Conservation (phyloP, 164 flowering plant species). For the grape (Vitis vinifera) region ASM3070453v1 NC_081808.1:697001-697500, state of each 20-base stretch:
- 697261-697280: conserved; percentile 55
- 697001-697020: too few relatives aligned
- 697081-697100: too few relatives aligned
- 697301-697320: conserved; percentile 50
- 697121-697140: too few relatives aligned
- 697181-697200: conserved; percentile 30
- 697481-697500: conserved; percentile 15
- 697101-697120: too few relatives aligned
- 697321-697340: conserved; percentile 26
- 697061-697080: too few relatives aligned
- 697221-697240: conserved; percentile 14
- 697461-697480: conserved; percentile 35
- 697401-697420: conserved; percentile 26
- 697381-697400: conserved; percentile 24
- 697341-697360: too few relatives aligned
- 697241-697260: conserved; percentile 38
- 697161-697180: background rate
- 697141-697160: too few relatives aligned
- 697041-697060: too few relatives aligned
- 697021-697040: too few relatives aligned
- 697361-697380: conserved; percentile 24
- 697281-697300: conserved; percentile 9
- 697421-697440: conserved; percentile 42
- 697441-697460: conserved; percentile 22
- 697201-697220: conserved; percentile 33